Evolutionary conservation across 345 rosid genomes (phyloP).

Genomic region (Aquilaria sinensis): DNA sequence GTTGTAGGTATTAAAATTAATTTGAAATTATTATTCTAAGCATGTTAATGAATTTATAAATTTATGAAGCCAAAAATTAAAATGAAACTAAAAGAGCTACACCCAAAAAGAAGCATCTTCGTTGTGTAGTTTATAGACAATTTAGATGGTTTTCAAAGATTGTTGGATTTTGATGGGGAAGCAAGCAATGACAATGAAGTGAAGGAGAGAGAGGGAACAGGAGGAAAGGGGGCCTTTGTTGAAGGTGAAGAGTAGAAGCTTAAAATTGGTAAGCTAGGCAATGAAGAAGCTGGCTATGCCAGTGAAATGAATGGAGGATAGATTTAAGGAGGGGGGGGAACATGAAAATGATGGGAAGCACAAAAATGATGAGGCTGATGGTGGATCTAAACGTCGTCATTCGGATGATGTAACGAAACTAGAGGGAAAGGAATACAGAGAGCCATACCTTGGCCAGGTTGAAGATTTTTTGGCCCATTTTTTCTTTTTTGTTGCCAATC

Average conservation of each 20-base stretch:
- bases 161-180: slow-evolving; percentile 50
- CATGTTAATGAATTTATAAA: no score
- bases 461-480: slow-evolving; percentile 22
- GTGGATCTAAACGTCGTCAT: slow-evolving; percentile 27
- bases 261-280: slow-evolving; percentile 55
- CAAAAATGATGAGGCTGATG: slow-evolving; percentile 23
- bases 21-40: no score
- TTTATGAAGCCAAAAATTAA: no score
- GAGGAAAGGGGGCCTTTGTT: slow-evolving; percentile 36
- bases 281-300: slow-evolving; percentile 38
- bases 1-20: no score
- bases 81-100: no score
- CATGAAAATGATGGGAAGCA: slow-evolving; percentile 26
- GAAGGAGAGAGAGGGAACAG: slow-evolving; percentile 30
- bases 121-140: slow-evolving; percentile 20
- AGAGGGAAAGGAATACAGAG: slow-evolving; percentile 19
- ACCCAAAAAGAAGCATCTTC: slow-evolving; percentile 26
- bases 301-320: slow-evolving; percentile 18
- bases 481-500: not conserved
- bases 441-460: slow-evolving; percentile 33
- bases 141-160: slow-evolving; percentile 2
- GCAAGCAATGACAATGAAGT: slow-evolving; percentile 39
- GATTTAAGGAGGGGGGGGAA: slow-evolving; percentile 33
- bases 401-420: slow-evolving; percentile 24
- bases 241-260: slow-evolving; percentile 46